These are phyloP conservation scores for Tetracladium maxilliforme DNA, from an alignment of 2,329 filamentous ascomycete species.

Conservation along the genomic window DNA sequence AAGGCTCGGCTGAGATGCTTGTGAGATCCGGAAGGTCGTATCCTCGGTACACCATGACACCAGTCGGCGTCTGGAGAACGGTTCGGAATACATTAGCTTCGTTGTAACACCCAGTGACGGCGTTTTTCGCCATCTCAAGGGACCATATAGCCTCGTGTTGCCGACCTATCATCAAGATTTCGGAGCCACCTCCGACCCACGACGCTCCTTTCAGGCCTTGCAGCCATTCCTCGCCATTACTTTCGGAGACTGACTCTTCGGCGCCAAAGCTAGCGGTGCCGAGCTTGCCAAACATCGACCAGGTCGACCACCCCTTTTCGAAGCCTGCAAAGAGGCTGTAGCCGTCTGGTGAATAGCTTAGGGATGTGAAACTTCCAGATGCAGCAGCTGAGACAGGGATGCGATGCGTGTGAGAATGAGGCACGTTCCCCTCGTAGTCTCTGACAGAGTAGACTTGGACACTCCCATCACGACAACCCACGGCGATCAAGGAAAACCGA, in stretches of 20 bases:
- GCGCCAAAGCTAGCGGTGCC: conserved; percentile 71
- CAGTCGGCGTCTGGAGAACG: conserved; percentile 74
- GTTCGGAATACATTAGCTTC: conserved; percentile 83
- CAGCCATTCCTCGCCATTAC: conserved; percentile 75
- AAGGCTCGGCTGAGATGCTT: conserved; percentile 80
- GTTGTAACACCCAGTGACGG: conserved; percentile 83
- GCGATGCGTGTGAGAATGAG: conserved; percentile 64
- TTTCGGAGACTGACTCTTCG: conserved; percentile 45
- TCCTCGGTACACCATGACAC: conserved; percentile 83
- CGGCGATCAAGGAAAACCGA: conserved; percentile 81
- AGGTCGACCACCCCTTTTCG: conserved; percentile 83
- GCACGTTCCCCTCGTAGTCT: conserved; percentile 88
- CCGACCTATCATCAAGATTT: conserved; percentile 62
- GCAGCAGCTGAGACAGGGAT: conserved; percentile 51
- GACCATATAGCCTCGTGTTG: conserved; percentile 69
- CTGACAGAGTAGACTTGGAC: conserved; percentile 84
- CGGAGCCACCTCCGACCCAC: conserved; percentile 81
- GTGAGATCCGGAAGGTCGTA: conserved; percentile 85
- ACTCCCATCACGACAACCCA: conserved; percentile 66
- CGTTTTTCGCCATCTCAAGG: conserved; percentile 85
- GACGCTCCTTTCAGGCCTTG: conserved; percentile 60
- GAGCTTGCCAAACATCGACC: conserved; percentile 93
- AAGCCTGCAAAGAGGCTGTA: conserved; percentile 94
- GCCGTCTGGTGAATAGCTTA: conserved; percentile 86
- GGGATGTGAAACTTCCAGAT: conserved; percentile 56